Evolutionary conservation across 1,139 yeast species (phyloP).

Genomic region (Lodderomyces orthopsilosis): DNA sequence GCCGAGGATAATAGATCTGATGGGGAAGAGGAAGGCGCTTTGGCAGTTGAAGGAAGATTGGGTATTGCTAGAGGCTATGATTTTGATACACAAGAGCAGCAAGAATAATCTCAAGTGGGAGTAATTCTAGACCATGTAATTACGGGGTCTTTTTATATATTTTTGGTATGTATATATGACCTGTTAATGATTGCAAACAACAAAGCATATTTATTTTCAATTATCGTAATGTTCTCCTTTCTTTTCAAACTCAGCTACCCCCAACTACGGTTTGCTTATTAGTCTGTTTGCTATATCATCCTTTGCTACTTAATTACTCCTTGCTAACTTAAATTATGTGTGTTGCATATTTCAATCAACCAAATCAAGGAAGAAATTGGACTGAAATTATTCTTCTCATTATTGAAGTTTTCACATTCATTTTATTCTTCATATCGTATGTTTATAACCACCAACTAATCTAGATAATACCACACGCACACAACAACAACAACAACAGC

Average conservation of each 20-base stretch:
- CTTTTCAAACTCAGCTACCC: background rate
- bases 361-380: conserved; percentile 2
- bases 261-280: too few species aligned
- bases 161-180: background rate
- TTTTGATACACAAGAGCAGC: conserved; percentile 2
- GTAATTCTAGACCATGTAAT: background rate
- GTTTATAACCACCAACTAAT: background rate
- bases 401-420: conserved; percentile 4
- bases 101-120: background rate
- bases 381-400: conserved; percentile 2
- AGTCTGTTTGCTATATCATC: background rate
- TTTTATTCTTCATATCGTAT: conserved; percentile 2
- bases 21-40: conserved; percentile 59
- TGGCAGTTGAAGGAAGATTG: conserved; percentile 72
- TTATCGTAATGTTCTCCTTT: too few species aligned
- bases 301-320: background rate
- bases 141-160: background rate
- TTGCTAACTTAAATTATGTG: background rate
- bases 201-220: too few species aligned
- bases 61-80: conserved; percentile 90
- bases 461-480: background rate
- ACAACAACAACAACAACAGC: background rate
- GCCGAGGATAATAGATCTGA: conserved; percentile 26
- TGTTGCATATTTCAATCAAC: background rate
- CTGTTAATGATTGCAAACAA: background rate